Evolutionary conservation across 768 basidiomycete species (phyloP).

Genomic region (Pisolithus microcarpus): DNA sequence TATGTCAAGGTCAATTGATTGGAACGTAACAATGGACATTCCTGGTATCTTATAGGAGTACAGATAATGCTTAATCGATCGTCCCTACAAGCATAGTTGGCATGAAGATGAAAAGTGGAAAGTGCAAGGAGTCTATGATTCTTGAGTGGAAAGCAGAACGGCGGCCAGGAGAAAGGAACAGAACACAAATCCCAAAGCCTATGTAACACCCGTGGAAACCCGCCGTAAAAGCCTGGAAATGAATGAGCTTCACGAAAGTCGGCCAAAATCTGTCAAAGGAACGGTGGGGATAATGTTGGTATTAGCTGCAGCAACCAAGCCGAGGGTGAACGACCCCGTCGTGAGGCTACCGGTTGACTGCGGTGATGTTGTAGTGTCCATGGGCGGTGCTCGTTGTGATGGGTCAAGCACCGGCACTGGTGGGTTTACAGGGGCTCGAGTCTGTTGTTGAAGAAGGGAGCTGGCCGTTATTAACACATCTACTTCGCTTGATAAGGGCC

Average conservation of each 20-base stretch:
- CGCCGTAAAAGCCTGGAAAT: background rate
- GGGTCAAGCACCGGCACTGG: constrained; percentile 19
- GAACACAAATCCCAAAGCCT: constrained; percentile 23
- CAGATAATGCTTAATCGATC: constrained; percentile 30
- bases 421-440: constrained; percentile 23
- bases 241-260: constrained; percentile 13
- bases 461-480: constrained; percentile 73
- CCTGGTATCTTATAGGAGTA: constrained; percentile 27
- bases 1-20: constrained; percentile 36
- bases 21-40: constrained; percentile 16
- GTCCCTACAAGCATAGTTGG: constrained; percentile 14
- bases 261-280: constrained; percentile 22
- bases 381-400: constrained; percentile 18
- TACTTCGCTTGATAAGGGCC: constrained; percentile 66
- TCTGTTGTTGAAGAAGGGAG: constrained; percentile 43
- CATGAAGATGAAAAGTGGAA: constrained; percentile 10
- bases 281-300: constrained; percentile 15
- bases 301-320: constrained; percentile 15
- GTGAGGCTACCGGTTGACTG: constrained; percentile 30
- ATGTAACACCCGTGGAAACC: constrained; percentile 15
- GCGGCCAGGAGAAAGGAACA: constrained; percentile 15
- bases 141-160: constrained; percentile 15
- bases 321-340: constrained; percentile 19
- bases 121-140: constrained; percentile 24
- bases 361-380: constrained; percentile 24